phyloP scores from a whole-genome alignment of 1,284 basidiomycete genomes.

The Violaceomyces palustris region DNA sequence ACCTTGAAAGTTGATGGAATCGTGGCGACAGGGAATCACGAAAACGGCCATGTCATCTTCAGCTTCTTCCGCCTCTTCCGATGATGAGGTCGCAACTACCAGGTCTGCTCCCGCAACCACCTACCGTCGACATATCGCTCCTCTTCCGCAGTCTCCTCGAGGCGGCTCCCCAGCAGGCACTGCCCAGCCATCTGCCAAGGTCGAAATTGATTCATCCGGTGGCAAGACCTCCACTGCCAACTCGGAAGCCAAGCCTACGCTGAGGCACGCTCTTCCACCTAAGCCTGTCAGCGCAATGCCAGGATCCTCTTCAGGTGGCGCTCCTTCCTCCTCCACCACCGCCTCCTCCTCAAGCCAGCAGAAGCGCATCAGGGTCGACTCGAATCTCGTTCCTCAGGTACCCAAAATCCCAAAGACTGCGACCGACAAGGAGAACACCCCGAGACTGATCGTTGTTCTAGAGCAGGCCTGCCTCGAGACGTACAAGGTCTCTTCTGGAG shows the following conservation, averaged over 20 bases:
- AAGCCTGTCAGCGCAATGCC: conserved; percentile 28
- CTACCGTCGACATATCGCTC: conserved; percentile 25
- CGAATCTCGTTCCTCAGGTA: conserved; percentile 43
- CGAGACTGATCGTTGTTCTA: conserved; percentile 73
- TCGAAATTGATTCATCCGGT: conserved; percentile 4
- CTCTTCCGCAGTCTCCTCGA: conserved; percentile 22
- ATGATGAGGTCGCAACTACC: conserved; percentile 29
- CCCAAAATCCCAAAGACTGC: conserved; percentile 50
- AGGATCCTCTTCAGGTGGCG: neutral
- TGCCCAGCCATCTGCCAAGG: conserved; percentile 3
- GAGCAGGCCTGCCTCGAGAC: conserved; percentile 93
- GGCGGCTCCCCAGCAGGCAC: conserved; percentile 5
- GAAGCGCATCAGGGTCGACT: conserved; percentile 44
- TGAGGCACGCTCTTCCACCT: conserved; percentile 37
- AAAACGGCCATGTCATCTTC: conserved; percentile 24
- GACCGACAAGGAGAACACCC: conserved; percentile 40
- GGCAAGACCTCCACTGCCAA: conserved; percentile 6
- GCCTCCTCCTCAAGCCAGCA: conserved; percentile 10
- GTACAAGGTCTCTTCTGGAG: conserved; percentile 70
- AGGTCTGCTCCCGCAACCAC: conserved; percentile 28
- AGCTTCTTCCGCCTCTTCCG: conserved; percentile 19
- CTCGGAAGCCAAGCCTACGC: neutral
- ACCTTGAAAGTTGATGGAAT: no score
- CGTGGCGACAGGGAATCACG: no score
- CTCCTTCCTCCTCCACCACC: conserved; percentile 4